These are phyloP conservation scores for Lipomyces lipofer DNA, from an alignment of 805 yeast genomes.

Conservation along the genomic window DNA sequence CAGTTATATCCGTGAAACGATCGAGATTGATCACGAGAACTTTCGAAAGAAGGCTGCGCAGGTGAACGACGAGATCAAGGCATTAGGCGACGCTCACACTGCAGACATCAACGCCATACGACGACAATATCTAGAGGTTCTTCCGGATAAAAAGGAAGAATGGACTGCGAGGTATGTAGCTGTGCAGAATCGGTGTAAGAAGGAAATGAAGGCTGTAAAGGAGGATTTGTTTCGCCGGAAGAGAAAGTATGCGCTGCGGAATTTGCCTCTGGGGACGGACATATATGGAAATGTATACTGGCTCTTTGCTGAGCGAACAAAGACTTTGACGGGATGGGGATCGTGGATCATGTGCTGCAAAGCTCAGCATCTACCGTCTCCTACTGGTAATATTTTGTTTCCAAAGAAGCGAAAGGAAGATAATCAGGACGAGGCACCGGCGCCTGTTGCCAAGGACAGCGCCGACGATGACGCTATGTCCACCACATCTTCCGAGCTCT, in stretches of 20 bases:
- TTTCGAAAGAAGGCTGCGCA: slow-evolving; percentile 34
- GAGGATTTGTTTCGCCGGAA: slow-evolving; percentile 35
- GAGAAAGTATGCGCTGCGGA: slow-evolving; percentile 39
- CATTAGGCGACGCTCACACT: slow-evolving; percentile 32
- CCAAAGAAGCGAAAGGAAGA: slow-evolving; percentile 15
- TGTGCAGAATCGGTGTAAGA: slow-evolving; percentile 34
- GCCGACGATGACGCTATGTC: slow-evolving; percentile 16
- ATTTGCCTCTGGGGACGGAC: slow-evolving; percentile 40
- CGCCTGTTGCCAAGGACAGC: neutral
- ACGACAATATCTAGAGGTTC: slow-evolving; percentile 32
- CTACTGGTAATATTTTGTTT: slow-evolving; percentile 26
- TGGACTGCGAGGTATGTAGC: slow-evolving; percentile 35
- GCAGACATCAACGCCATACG: slow-evolving; percentile 31
- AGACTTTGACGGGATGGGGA: slow-evolving; percentile 39
- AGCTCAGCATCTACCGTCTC: slow-evolving; percentile 24
- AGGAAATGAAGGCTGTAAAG: slow-evolving; percentile 35
- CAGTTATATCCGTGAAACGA: slow-evolving; percentile 40
- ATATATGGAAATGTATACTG: slow-evolving; percentile 41
- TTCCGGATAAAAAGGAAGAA: slow-evolving; percentile 29
- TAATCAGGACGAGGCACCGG: neutral
- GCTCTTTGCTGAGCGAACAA: slow-evolving; percentile 40
- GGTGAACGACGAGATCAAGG: slow-evolving; percentile 35
- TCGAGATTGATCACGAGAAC: slow-evolving; percentile 39
- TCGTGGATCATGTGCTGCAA: slow-evolving; percentile 38
- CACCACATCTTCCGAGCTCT: slow-evolving; percentile 17